Evolutionary conservation across 805 yeast species (phyloP).

Genomic region (Yarrowia keelungensis): DNA sequence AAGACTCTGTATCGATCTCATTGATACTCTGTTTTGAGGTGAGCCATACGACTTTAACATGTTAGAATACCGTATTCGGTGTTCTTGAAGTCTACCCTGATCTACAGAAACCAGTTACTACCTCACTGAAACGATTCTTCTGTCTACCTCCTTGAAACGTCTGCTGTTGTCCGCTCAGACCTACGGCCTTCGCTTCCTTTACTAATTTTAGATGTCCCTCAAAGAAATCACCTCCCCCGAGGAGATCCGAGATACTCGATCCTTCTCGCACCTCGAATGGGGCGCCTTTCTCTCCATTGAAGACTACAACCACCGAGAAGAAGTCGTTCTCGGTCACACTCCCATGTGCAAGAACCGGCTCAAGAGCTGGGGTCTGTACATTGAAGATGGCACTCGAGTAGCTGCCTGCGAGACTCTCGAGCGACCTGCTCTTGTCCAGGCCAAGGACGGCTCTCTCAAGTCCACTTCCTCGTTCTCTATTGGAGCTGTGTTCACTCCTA

Average conservation of each 20-base stretch:
- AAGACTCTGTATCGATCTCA: too few species aligned
- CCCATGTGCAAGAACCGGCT: conserved; percentile 41
- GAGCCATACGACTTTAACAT: too few species aligned
- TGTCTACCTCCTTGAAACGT: too few species aligned
- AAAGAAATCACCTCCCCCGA: conserved; percentile 18
- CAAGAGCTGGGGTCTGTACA: conserved; percentile 47
- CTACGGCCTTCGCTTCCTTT: background rate
- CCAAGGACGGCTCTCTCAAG: conserved; percentile 42
- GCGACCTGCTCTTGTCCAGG: conserved; percentile 50
- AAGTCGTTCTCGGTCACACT: conserved; percentile 41
- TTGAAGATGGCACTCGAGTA: conserved; percentile 47
- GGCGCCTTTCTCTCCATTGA: conserved; percentile 44
- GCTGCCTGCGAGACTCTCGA: conserved; percentile 57
- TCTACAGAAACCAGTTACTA: background rate
- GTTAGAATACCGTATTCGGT: too few species aligned
- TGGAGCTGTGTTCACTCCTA: conserved; percentile 67
- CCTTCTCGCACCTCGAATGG: conserved; percentile 45
- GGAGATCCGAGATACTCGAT: conserved; percentile 34
- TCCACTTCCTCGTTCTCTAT: conserved; percentile 48
- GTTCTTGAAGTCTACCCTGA: background rate
- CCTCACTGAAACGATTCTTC: too few species aligned
- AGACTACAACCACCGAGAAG: conserved; percentile 46
- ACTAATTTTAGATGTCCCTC: conserved; percentile 27
- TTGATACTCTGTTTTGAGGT: too few species aligned
- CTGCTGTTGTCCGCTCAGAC: background rate